Evolutionary conservation across 805 yeast genomes (phyloP).

Genomic region (Hanseniaspora vineae): DNA sequence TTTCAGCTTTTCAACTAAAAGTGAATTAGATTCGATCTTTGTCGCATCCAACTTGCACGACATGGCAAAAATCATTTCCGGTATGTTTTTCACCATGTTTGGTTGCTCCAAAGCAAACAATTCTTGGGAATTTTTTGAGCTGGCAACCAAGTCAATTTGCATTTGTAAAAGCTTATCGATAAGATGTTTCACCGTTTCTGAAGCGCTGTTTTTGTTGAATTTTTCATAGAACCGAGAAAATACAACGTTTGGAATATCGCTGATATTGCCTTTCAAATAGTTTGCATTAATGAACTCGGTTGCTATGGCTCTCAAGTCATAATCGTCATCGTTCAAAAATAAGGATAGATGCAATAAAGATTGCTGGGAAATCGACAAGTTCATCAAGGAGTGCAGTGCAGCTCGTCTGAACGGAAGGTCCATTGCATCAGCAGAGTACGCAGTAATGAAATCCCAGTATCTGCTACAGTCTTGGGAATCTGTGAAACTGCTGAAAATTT

Average conservation of each 20-base stretch:
- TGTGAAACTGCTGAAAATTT: conserved; percentile 36
- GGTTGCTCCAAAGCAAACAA: conserved; percentile 57
- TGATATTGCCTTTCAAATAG: conserved; percentile 14
- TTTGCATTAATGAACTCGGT: conserved; percentile 28
- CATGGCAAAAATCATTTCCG: background rate
- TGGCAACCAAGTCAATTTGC: conserved; percentile 8
- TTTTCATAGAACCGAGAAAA: conserved; percentile 15
- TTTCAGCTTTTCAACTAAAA: background rate
- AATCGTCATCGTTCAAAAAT: conserved; percentile 55
- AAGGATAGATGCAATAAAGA: conserved; percentile 19
- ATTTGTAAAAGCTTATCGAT: conserved; percentile 7
- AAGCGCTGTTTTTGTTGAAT: conserved; percentile 6
- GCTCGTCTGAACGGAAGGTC: conserved; percentile 16
- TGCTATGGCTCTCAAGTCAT: conserved; percentile 37
- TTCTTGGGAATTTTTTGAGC: conserved; percentile 15
- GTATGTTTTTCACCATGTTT: conserved; percentile 45
- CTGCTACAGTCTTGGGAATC: conserved; percentile 8
- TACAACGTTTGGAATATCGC: conserved; percentile 23
- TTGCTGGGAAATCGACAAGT: conserved; percentile 4
- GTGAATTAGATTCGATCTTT: background rate
- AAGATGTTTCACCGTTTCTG: conserved; percentile 6
- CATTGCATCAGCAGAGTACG: conserved; percentile 12
- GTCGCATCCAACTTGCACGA: background rate
- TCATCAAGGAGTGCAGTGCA: conserved; percentile 13
- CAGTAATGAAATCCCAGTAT: conserved; percentile 7